A percentile compares a stretch with the other conserved stretches of the same genome.
phyloP scores from a whole-genome alignment of 495 filamentous ascomycete species.

The Penicillium soppii region DNA sequence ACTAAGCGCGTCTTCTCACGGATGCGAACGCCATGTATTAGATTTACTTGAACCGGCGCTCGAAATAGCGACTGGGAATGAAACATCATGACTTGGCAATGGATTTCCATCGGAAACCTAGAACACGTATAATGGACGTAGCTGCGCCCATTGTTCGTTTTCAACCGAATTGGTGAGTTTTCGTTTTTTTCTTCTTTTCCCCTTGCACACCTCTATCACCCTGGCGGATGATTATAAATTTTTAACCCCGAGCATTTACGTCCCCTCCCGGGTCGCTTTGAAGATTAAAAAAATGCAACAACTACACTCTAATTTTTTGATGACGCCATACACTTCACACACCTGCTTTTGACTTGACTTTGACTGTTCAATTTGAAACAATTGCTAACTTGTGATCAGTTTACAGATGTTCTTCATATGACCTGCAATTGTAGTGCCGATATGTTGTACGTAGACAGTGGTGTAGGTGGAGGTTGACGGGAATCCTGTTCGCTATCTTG shows the following conservation, averaged over 20 bases:
- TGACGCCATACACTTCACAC: slow-evolving; percentile 42
- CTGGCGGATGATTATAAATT: slow-evolving; percentile 56
- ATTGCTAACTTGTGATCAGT: slow-evolving; percentile 29
- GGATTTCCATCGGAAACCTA: slow-evolving; percentile 11
- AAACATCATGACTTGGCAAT: slow-evolving; percentile 36
- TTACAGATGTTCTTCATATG: slow-evolving; percentile 12
- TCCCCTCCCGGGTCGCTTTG: slow-evolving; percentile 36
- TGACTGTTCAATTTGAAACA: slow-evolving; percentile 13
- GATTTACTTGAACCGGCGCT: slow-evolving; percentile 33
- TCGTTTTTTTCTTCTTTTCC: slow-evolving; percentile 9
- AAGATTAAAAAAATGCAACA: slow-evolving; percentile 55
- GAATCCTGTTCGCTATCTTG: slow-evolving; percentile 1
- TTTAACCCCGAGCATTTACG: slow-evolving; percentile 54
- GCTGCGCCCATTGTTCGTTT: slow-evolving; percentile 36
- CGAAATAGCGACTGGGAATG: slow-evolving; percentile 29
- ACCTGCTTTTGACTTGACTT: slow-evolving; percentile 14
- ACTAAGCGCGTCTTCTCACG: slow-evolving; percentile 43
- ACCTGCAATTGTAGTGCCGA: slow-evolving; percentile 3
- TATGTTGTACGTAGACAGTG: slow-evolving; percentile 8
- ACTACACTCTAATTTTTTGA: slow-evolving; percentile 66
- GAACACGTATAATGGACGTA: slow-evolving; percentile 41
- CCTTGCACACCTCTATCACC: not conserved
- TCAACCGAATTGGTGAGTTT: slow-evolving; percentile 31
- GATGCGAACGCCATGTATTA: slow-evolving; percentile 45
- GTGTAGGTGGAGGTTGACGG: not conserved